phyloP scores from a whole-genome alignment of 495 filamentous ascomycete genomes.

The Pyrenula massariospora region DNA sequence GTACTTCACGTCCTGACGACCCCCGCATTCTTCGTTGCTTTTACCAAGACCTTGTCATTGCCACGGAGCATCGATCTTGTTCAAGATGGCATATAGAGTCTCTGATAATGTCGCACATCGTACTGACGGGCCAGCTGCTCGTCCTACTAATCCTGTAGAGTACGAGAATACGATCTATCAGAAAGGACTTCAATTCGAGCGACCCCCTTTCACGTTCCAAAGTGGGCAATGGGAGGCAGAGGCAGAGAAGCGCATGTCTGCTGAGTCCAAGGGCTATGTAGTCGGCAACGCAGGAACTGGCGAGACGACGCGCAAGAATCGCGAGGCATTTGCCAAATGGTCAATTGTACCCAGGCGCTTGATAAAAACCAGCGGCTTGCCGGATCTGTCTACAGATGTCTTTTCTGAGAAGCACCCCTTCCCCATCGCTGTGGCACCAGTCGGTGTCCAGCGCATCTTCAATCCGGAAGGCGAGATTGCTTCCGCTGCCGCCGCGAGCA shows the following conservation, averaged over 20 bases:
- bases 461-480: slow-evolving; percentile 33
- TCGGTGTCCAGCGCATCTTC: slow-evolving; percentile 42
- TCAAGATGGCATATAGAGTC: too few relatives aligned
- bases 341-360: slow-evolving; percentile 21
- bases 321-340: slow-evolving; percentile 27
- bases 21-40: too few relatives aligned
- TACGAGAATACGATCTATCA: slow-evolving; percentile 21
- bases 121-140: too few relatives aligned
- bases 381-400: slow-evolving; percentile 6
- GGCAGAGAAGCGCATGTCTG: slow-evolving; percentile 17
- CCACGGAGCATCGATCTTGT: too few relatives aligned
- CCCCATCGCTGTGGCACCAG: slow-evolving; percentile 38
- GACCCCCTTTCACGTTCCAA: slow-evolving; percentile 21
- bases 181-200: slow-evolving; percentile 18
- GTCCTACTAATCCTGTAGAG: too few relatives aligned
- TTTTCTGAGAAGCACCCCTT: slow-evolving; percentile 15
- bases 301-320: slow-evolving; percentile 25
- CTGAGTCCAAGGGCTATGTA: slow-evolving; percentile 23
- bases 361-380: slow-evolving; percentile 7
- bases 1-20: too few relatives aligned
- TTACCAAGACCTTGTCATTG: too few relatives aligned
- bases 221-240: slow-evolving; percentile 20
- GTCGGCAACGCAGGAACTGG: slow-evolving; percentile 23
- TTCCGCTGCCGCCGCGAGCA: slow-evolving; percentile 25
- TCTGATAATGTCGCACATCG: too few relatives aligned